Conservation (phyloP, 371 early-diverging fungal species). For the Mycotypha africana region DNA sequence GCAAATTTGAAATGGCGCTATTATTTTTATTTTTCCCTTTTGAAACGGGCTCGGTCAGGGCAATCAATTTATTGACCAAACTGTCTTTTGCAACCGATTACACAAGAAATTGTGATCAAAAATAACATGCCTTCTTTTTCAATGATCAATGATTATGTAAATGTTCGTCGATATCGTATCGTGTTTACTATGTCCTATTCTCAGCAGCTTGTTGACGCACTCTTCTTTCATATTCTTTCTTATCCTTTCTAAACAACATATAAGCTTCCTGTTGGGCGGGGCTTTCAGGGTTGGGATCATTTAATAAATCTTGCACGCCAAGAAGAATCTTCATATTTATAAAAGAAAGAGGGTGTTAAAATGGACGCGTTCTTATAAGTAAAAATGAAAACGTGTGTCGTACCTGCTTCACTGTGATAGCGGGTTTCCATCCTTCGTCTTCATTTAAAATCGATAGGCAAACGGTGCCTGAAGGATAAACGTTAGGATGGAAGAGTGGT, state of each 20-base stretch:
- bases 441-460: conserved; percentile 98
- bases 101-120: too few species aligned
- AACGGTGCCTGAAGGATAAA: conserved; percentile 98
- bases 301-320: conserved; percentile 91
- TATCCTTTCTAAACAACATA: conserved; percentile 70
- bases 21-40: too few species aligned
- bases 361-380: background rate
- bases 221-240: conserved; percentile 66
- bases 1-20: too few species aligned
- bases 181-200: conserved; percentile 30
- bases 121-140: too few species aligned
- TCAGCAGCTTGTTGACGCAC: conserved; percentile 71
- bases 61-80: too few species aligned
- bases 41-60: too few species aligned
- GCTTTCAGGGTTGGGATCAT: conserved; percentile 94
- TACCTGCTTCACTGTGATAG: conserved; percentile 97
- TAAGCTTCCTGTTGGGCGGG: conserved; percentile 98
- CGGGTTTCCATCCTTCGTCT: conserved; percentile 97
- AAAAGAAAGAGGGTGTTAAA: background rate
- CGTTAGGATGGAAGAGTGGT: conserved; percentile 98
- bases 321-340: conserved; percentile 59
- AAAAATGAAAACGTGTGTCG: background rate
- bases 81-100: too few species aligned
- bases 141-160: too few species aligned
- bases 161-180: too few species aligned